A percentile compares a stretch with the other conserved stretches of the same genome.
Evolutionary conservation across 2,329 filamentous ascomycete genomes (phyloP).

Genomic region (Fusarium agapanthi): DNA sequence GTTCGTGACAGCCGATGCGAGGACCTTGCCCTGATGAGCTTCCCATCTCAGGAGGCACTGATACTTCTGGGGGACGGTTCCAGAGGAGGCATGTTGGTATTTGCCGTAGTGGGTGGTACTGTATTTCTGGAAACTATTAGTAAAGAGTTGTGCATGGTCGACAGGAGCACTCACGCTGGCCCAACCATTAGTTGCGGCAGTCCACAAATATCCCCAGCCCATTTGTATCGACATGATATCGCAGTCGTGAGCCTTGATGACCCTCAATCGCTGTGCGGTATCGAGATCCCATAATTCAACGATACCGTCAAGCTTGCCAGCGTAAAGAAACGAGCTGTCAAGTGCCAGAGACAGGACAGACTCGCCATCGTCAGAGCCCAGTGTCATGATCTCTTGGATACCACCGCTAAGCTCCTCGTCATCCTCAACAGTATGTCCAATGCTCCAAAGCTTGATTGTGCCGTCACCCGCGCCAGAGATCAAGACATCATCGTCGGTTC

Average conservation of each 20-base stretch:
- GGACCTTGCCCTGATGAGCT: conserved; percentile 86
- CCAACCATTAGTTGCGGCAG: conserved; percentile 87
- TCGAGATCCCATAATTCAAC: conserved; percentile 98
- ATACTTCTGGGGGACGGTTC: conserved; percentile 78
- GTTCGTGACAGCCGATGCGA: conserved; percentile 80
- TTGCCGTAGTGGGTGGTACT: conserved; percentile 71
- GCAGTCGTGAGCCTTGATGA: conserved; percentile 80
- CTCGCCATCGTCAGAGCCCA: conserved; percentile 69
- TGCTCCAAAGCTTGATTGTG: conserved; percentile 90
- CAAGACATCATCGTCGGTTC: conserved; percentile 79
- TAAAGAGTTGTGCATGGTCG: rapidly evolving
- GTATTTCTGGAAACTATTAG: conserved; percentile 62
- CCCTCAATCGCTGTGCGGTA: conserved; percentile 87
- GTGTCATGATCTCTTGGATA: conserved; percentile 74
- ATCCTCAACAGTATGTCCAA: conserved; percentile 52
- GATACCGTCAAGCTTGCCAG: conserved; percentile 85
- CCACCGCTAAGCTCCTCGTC: conserved; percentile 61
- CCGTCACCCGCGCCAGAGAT: conserved; percentile 94
- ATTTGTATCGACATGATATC: conserved; percentile 90
- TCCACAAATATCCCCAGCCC: conserved; percentile 85
- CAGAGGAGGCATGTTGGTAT: conserved; percentile 57
- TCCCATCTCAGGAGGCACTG: conserved; percentile 80
- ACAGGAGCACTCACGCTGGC: conserved; percentile 70
- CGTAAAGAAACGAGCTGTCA: conserved; percentile 92
- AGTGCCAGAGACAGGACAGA: conserved; percentile 81